Evolutionary conservation across 2,329 filamentous ascomycete genomes (phyloP), one percentile per base, ranked within the genome.

Genomic region (Albophoma yamanashiensis): DNA sequence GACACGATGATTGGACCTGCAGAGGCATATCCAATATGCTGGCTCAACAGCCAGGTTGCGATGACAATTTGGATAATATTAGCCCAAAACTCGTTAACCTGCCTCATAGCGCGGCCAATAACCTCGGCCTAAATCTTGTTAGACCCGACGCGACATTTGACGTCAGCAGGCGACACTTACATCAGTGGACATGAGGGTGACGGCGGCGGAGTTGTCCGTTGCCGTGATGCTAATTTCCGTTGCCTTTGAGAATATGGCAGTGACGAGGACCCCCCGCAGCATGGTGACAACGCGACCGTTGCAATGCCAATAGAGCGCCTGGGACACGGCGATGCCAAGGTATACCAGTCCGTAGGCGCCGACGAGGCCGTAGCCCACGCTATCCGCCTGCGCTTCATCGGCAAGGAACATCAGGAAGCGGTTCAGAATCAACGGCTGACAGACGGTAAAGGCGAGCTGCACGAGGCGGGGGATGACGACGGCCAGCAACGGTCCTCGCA

Each of bases 401-500:
- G 68, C 64, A 50, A 73, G 67, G 53, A 72, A 73, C 8, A 64
- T 42, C 34, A 75, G 68, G 36, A 75, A 68, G 11, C 68, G 66
- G 42, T 68, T 69, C 58, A 75, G 64, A n/a, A 74, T 60, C 38
- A 75, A 66, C 7, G 74, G 72, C 59, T 76, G 74, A 59, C 69
- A 73, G 36, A 75, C 68, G 36, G 70, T 73, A 62, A 76, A 74
- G 36, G 64, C 69, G 25, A 75, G 61, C 27, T 73, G 67, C 9
- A 63, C 66, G 22, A 74, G 60, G 14, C 71, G 67, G 25, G 73
- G 73, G 7, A 68, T 55, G 27, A 74, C 61, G 31, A 71, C 68
- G 6, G 68, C 65, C 20, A 71, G 42, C 15, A 75, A 63, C 2
- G 70, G 64, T 64, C 67, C 66, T 55, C 64, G 65, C 8, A 75